These are phyloP conservation scores for Nitzschia putrida DNA, from an alignment of 108 stramenopile genomes.

Conservation along the genomic window DNA sequence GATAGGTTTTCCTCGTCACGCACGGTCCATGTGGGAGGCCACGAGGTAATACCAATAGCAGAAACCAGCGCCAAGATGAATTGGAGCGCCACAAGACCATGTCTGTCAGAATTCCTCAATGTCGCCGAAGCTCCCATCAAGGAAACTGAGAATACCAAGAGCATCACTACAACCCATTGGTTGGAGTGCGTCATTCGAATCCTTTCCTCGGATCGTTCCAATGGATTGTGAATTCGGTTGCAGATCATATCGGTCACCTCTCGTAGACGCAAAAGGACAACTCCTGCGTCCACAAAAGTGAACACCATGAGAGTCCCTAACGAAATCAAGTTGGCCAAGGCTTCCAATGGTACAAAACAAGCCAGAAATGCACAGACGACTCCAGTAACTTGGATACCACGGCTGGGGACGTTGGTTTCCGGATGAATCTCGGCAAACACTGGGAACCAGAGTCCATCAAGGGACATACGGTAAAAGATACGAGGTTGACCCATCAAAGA, in stretches of 20 bases:
- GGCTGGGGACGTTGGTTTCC: slow-evolving; percentile 42
- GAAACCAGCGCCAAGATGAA: slow-evolving; percentile 5
- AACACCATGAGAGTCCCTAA: slow-evolving; percentile 68
- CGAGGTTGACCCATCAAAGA: slow-evolving; percentile 43
- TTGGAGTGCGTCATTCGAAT: not conserved
- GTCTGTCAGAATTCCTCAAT: not conserved
- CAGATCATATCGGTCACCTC: not conserved
- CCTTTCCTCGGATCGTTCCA: slow-evolving; percentile 9
- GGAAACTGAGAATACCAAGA: slow-evolving; percentile 20
- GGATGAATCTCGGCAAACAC: slow-evolving; percentile 74
- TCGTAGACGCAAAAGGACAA: slow-evolving; percentile 50
- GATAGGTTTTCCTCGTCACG: not conserved
- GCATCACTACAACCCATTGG: slow-evolving; percentile 9
- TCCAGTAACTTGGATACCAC: slow-evolving; percentile 59
- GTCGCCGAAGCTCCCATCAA: slow-evolving; percentile 10
- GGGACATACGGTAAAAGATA: slow-evolving; percentile 75
- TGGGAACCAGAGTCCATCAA: slow-evolving; percentile 82
- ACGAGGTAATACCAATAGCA: slow-evolving; percentile 15
- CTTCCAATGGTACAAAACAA: slow-evolving; percentile 58
- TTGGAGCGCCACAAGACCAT: not conserved
- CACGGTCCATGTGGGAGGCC: slow-evolving; percentile 25
- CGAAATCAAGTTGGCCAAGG: slow-evolving; percentile 58
- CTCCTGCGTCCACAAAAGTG: slow-evolving; percentile 62
- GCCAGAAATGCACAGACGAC: slow-evolving; percentile 48
- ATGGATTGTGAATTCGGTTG: not conserved